These are phyloP conservation scores for Trematosphaeria pertusa DNA, from an alignment of 2,329 filamentous ascomycete species.

Conservation along the genomic window DNA sequence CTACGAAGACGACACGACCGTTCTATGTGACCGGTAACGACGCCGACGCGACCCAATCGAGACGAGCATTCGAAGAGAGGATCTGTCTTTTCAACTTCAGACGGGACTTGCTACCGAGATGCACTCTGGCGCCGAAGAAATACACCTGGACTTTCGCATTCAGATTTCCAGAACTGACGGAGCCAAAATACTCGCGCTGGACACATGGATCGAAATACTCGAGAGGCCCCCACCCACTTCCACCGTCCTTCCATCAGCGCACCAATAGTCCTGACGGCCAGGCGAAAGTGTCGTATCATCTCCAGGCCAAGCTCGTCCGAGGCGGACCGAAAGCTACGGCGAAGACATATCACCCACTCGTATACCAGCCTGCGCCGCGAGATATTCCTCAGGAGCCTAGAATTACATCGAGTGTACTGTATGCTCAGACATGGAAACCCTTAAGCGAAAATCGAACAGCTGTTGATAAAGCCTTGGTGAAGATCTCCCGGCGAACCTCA, in stretches of 20 bases:
- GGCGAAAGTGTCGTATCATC: constrained; percentile 38
- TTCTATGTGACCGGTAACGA: constrained; percentile 26
- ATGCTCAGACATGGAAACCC: constrained; percentile 38
- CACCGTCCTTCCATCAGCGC: constrained; percentile 39
- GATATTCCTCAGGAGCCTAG: constrained; percentile 23
- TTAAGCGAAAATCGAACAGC: constrained; percentile 20
- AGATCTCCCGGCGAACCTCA: constrained; percentile 25
- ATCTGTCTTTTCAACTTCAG: constrained; percentile 40
- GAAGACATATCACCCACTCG: constrained; percentile 30
- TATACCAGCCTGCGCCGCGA: constrained; percentile 32
- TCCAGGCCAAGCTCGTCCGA: constrained; percentile 34
- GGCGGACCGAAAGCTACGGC: constrained; percentile 19
- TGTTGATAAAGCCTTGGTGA: constrained; percentile 30
- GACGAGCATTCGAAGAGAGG: constrained; percentile 35
- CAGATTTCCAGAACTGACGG: constrained; percentile 40
- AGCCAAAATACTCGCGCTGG: constrained; percentile 34
- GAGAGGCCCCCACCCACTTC: constrained; percentile 40
- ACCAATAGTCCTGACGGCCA: constrained; percentile 35
- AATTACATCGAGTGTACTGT: constrained; percentile 31
- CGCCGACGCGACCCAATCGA: constrained; percentile 17
- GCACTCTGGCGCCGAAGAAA: constrained; percentile 32
- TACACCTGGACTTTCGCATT: constrained; percentile 46
- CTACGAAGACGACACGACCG: constrained; percentile 41
- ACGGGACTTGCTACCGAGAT: constrained; percentile 26
- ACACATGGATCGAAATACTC: constrained; percentile 36